phyloP scores from a whole-genome alignment of 164 flowering plant genomes.

The Vitis riparia region DNA sequence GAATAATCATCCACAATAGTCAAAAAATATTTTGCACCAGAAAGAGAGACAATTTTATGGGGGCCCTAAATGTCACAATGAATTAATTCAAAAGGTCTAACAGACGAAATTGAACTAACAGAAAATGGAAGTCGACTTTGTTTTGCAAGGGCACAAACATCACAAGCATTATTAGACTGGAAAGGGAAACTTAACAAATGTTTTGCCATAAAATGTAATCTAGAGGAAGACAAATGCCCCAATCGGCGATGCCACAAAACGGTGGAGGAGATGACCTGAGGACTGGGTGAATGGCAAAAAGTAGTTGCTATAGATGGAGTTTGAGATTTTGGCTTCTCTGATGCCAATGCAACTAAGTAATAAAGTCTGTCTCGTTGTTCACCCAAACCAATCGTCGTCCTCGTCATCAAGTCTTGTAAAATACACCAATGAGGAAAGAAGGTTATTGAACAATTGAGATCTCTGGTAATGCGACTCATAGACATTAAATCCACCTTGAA shows the following conservation, averaged over 20 bases:
- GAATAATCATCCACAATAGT: too few species aligned
- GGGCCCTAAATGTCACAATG: conserved; percentile 8
- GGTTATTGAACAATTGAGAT: too few species aligned
- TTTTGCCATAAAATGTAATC: neutral
- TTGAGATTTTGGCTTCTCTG: too few species aligned
- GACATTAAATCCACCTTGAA: too few species aligned
- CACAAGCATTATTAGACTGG: neutral
- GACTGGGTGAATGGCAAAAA: too few species aligned
- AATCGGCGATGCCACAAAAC: neutral
- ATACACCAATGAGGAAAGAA: neutral
- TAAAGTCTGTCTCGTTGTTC: neutral
- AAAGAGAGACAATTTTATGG: neutral
- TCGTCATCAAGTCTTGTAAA: neutral
- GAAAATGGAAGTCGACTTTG: neutral
- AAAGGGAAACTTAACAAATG: neutral
- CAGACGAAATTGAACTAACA: neutral
- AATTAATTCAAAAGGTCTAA: neutral
- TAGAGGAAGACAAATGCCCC: neutral
- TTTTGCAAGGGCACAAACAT: conserved; percentile 6
- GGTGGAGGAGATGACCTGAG: too few species aligned
- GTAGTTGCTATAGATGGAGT: neutral
- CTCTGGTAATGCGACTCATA: too few species aligned
- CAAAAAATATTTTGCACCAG: too few species aligned
- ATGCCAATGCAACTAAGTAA: neutral
- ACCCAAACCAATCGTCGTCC: neutral